A percentile compares a stretch with the other conserved stretches of the same genome.
Conservation (phyloP, 2,329 filamentous ascomycete species). For the Xylariaceae sp. region DNA sequence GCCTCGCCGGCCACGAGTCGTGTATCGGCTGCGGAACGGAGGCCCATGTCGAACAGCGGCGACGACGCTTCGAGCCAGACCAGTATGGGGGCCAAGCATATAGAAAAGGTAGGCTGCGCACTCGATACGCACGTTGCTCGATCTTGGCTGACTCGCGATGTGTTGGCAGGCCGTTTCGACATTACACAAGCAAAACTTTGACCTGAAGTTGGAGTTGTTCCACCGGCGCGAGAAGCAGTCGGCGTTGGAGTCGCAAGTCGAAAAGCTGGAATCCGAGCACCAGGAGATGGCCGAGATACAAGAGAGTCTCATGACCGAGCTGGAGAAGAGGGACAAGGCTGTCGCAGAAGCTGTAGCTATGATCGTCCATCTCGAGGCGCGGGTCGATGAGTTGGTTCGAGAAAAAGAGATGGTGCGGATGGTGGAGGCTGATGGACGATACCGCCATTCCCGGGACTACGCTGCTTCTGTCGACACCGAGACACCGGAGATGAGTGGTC, state of each 20-base stretch:
- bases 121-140: background rate
- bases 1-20: constrained; percentile 35
- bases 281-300: constrained; percentile 54
- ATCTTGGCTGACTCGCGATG: background rate
- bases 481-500: constrained; percentile 17
- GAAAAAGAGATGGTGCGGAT: constrained; percentile 51
- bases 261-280: constrained; percentile 50
- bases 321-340: constrained; percentile 66
- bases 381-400: constrained; percentile 47
- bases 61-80: constrained; percentile 43
- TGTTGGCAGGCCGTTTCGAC: constrained; percentile 55
- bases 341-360: constrained; percentile 67
- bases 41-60: constrained; percentile 39
- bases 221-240: constrained; percentile 63
- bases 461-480: constrained; percentile 15
- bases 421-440: constrained; percentile 40
- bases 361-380: constrained; percentile 62
- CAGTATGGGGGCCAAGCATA: constrained; percentile 61
- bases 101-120: constrained; percentile 53
- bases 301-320: constrained; percentile 52
- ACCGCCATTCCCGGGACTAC: constrained; percentile 28
- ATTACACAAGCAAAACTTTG: constrained; percentile 72
- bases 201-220: constrained; percentile 68
- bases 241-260: constrained; percentile 53
- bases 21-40: constrained; percentile 29